phyloP scores from a whole-genome alignment of 2,329 filamentous ascomycete genomes.

The Chaetomiaceae sp. region DNA sequence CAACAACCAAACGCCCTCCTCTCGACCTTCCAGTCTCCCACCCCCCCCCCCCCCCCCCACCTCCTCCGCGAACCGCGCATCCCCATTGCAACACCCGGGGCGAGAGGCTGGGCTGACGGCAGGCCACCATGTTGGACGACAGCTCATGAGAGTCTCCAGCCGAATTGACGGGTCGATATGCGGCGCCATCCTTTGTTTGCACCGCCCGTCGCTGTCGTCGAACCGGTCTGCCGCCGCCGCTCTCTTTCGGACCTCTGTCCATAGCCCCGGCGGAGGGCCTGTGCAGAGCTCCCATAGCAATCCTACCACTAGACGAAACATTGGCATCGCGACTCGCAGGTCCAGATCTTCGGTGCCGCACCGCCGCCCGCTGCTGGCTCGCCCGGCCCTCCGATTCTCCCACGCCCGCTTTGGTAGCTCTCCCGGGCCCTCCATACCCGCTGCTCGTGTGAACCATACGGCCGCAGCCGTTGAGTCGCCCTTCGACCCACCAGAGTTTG shows the following conservation, averaged over 20 bases:
- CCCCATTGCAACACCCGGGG: constrained; percentile 16
- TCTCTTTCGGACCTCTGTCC: neutral
- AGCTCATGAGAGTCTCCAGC: constrained; percentile 57
- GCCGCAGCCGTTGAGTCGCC: constrained; percentile 14
- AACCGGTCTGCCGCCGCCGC: constrained; percentile 23
- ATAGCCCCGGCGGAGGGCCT: constrained; percentile 21
- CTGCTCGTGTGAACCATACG: constrained; percentile 17
- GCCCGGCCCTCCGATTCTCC: constrained; percentile 13
- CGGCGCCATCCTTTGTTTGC: constrained; percentile 51
- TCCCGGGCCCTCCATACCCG: constrained; percentile 19
- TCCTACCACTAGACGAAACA: constrained; percentile 6
- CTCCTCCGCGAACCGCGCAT: neutral
- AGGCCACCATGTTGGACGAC: constrained; percentile 47
- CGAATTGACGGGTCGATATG: constrained; percentile 58
- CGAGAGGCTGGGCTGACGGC: constrained; percentile 30
- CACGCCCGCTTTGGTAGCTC: constrained; percentile 16
- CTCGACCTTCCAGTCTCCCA: neutral
- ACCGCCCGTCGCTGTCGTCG: constrained; percentile 39
- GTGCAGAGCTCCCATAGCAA: constrained; percentile 6
- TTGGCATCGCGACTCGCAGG: neutral
- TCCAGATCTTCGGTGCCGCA: neutral
- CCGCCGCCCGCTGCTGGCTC: constrained; percentile 8
- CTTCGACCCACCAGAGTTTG: neutral
- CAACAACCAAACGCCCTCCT: constrained; percentile 1
- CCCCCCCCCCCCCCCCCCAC: neutral